Conservation (phyloP, 495 filamentous ascomycete species). For the Daldinia concentrica region DNA sequence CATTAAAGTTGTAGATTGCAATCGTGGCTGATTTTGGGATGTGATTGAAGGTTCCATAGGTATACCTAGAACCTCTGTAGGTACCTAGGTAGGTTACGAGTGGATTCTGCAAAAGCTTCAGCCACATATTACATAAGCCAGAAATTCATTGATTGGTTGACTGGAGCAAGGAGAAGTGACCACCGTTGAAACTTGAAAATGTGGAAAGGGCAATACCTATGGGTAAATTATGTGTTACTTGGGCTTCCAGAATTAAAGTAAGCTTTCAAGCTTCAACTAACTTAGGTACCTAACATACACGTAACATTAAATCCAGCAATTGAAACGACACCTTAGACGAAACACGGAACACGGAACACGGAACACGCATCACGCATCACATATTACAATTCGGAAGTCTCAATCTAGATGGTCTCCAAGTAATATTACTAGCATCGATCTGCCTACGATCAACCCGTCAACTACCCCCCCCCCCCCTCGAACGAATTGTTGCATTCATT, state of each 20-base stretch:
- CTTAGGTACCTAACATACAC: background rate
- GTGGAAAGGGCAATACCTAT: conserved; percentile 19
- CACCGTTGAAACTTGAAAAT: conserved; percentile 39
- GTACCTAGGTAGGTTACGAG: background rate
- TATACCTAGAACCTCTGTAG: too few species aligned
- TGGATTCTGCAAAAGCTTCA: background rate
- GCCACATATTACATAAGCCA: conserved; percentile 22
- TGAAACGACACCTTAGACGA: background rate
- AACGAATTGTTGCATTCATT: conserved; percentile 33
- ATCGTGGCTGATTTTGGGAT: too few species aligned
- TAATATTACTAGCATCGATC: conserved; percentile 32
- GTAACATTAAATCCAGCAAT: background rate
- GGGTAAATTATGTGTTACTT: conserved; percentile 29
- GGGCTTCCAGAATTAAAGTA: background rate
- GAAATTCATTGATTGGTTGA: conserved; percentile 1
- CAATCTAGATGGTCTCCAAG: conserved; percentile 21
- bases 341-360: too few species aligned
- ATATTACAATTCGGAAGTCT: background rate
- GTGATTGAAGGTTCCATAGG: too few species aligned
- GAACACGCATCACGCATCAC: too few species aligned
- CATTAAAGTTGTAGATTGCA: too few species aligned
- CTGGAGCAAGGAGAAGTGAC: conserved; percentile 36
- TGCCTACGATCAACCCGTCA: conserved; percentile 28
- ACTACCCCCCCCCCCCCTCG: conserved; percentile 19
- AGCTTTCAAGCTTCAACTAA: conserved; percentile 14